These are phyloP conservation scores for Globisporangium spiculum DNA, from an alignment of 352 stramenopile species.

Conservation along the genomic window DNA sequence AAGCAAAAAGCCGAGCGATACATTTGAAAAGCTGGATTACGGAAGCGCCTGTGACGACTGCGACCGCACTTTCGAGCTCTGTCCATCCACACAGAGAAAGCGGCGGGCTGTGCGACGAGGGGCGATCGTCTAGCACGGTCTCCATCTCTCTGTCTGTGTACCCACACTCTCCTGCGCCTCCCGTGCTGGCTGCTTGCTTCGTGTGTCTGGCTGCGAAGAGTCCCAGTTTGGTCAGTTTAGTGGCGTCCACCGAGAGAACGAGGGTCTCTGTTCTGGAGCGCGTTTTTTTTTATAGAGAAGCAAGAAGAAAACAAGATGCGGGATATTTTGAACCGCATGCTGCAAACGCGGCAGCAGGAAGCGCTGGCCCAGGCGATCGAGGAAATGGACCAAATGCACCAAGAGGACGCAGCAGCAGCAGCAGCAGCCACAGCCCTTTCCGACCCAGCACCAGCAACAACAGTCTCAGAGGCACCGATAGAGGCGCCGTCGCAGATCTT, in stretches of 20 bases:
- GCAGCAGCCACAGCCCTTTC: constrained; percentile 1
- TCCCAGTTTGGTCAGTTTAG: neutral
- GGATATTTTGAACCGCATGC: constrained; percentile 7
- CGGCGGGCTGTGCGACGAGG: neutral
- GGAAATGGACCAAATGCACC: neutral
- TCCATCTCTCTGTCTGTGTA: neutral
- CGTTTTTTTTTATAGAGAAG: constrained; percentile 9
- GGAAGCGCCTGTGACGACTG: neutral
- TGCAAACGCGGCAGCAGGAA: constrained; percentile 2
- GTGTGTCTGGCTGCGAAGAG: neutral
- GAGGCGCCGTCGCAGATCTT: constrained; percentile 4
- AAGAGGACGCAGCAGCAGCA: neutral
- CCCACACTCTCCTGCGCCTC: neutral
- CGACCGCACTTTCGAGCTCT: neutral
- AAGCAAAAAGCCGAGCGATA: neutral
- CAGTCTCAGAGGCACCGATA: neutral
- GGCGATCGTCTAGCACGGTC: neutral
- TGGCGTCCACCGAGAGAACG: neutral
- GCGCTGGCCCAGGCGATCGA: neutral
- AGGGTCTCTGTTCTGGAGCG: neutral
- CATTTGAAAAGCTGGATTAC: neutral
- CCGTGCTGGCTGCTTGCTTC: neutral
- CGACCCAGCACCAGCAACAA: neutral
- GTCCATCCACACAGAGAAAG: neutral
- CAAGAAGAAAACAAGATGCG: constrained; percentile 2